phyloP scores from a whole-genome alignment of 345 rosid species.

The Eucalyptus regnans region DNA sequence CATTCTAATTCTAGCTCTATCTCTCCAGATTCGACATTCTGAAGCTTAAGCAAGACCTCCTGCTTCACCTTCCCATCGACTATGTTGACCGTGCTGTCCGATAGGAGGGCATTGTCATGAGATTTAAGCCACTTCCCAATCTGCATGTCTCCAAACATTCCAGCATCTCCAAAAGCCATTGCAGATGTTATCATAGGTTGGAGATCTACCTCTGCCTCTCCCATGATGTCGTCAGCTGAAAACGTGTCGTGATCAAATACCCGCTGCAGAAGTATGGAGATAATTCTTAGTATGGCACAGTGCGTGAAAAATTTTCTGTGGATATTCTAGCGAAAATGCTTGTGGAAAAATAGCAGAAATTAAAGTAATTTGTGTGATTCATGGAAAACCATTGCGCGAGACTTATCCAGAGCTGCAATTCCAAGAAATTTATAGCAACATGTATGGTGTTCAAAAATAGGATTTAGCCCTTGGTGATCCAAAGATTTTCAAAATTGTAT shows the following conservation, averaged over 20 bases:
- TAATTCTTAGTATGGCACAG: not conserved
- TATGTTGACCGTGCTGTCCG: constrained; percentile 79
- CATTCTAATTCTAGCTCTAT: constrained; percentile 70
- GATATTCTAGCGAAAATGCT: not conserved
- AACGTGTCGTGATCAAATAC: constrained; percentile 84
- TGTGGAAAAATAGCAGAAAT: not conserved
- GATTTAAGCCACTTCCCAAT: constrained; percentile 96
- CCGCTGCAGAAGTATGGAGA: constrained; percentile 29
- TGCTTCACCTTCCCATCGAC: constrained; percentile 90
- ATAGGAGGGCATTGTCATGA: constrained; percentile 71
- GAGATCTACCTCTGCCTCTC: constrained; percentile 89
- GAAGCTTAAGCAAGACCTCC: constrained; percentile 62
- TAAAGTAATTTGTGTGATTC: not conserved
- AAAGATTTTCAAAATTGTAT: not conserved
- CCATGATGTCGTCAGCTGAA: constrained; percentile 98
- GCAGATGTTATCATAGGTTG: constrained; percentile 89
- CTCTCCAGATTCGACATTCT: constrained; percentile 92
- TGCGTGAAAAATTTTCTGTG: not conserved
- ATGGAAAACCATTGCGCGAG: not conserved
- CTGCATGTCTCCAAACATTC: constrained; percentile 88
- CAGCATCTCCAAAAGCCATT: constrained; percentile 88
- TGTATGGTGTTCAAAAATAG: not conserved
- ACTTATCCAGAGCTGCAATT: not conserved
- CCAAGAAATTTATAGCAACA: not conserved
- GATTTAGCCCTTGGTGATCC: not conserved